Evolutionary conservation across 2,329 filamentous ascomycete species (phyloP), one percentile per base, ranked within the genome.

Genomic region (Arthrinium puccinioides): DNA sequence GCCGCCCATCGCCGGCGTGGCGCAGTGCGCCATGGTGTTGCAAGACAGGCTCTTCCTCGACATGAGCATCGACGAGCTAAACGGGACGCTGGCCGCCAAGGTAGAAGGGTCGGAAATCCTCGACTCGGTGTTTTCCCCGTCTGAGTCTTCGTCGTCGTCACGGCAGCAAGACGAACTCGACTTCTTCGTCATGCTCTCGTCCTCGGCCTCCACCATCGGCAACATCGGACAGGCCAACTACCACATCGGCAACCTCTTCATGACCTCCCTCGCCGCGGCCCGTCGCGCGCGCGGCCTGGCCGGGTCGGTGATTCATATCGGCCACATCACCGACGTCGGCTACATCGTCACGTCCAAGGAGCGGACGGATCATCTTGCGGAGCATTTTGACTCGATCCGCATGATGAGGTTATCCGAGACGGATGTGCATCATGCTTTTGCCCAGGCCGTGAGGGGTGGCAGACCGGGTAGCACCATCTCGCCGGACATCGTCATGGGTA

Each of bases 171-270:
- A 30, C 13, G 32, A 48, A 2, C 44, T 52, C 13, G 60, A 64
- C 32, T 66, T 67, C 47, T 67, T 66, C 39, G 41, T 64, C 16
- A 53, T 64, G 37, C 40, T 66, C 3, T 64, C 61, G 1, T 68
- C 64, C 0, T 51, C 61, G 2, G 58, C 62, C 21, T 60, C 61
- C 2, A 49, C 72, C 11, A 51, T 67, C 6, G 69, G 70, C 5
- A 67, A 67, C 34, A 45, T 59, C 6, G 60, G 63, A 4, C 56
- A 74, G 38, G 57, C 67, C 11, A 69, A 64, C 42, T 67, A 67
- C 38, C 53, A 56, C 1, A 60, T 61, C 2, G 63, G 55, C 8
- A 61, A 61, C 28, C 54, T 9, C 9, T 25, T 25, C 23, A 25
- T 25, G 23, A 13, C 13, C 23, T 8, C 23, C 13, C 8, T 25